Base-by-base conservation (phyloP, 768 basidiomycete species). In the Clathrus columnatus region DNA sequence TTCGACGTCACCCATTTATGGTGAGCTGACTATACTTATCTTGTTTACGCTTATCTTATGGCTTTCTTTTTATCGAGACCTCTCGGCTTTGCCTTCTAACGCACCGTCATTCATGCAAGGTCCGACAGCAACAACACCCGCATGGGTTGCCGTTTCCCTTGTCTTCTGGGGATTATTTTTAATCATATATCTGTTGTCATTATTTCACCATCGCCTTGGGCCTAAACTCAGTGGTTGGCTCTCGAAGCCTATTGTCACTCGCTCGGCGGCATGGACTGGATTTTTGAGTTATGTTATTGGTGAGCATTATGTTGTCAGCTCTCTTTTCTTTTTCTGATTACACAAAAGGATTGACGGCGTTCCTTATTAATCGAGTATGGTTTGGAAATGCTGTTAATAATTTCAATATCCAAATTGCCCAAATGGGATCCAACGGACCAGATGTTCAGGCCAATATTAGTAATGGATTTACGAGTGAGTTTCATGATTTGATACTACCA, bases 331-430 rank as follows among this genome's bases (percentile, higher is more conserved):
- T 20, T 42, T 41, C 6, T 50, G 28, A 48, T 29, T 36, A 36
- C 36, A 14, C 36, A 36, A 7, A 32, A 87, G 87, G 86, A 14
- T 66, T 87, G 56, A 81, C 80, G 2, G 73, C 84, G 7, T 85
- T 86, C 70, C 72, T 87, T 18, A 75, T 90, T 57, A 69, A 85
- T 51, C 80, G 85, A 58, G 85, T 91, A 79, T 87, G 83, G 80
- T 87, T 87, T 59, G 85, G 83, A 18, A 87, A 89, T 67, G 81
- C 86, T 1, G 80, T 83, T 0, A 77, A 83, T 51, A 87, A 88
- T 63, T 90, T 91, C 69, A 91, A 91, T 65, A 63, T 70, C 44
- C 79, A 73, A 50, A 81, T 90, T 50, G 59, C 70, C 23, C 65
- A 75, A 7, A 75, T 76, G 57, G 83, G 82, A 20, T 57, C 64